Conservation (phyloP, 345 rosid species). For the Gossypium ekmanianum region DNA sequence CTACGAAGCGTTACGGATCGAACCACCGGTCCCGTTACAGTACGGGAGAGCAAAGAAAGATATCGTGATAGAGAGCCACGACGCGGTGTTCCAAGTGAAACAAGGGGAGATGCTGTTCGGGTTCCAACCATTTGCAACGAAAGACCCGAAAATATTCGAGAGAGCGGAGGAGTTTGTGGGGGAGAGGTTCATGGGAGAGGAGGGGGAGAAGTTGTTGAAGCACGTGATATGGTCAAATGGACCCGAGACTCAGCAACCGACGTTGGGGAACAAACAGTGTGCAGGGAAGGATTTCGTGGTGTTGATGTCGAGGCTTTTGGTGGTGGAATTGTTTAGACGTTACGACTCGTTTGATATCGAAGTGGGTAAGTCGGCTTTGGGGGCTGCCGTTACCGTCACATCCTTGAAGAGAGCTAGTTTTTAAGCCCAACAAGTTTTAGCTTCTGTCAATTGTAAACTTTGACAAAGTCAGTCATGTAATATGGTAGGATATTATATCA, state of each 20-base stretch:
- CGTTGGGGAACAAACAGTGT: constrained; percentile 70
- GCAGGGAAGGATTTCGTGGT: constrained; percentile 91
- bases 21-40: constrained; percentile 85
- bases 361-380: constrained; percentile 48
- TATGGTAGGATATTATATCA: background rate
- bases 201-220: constrained; percentile 62
- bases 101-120: constrained; percentile 81
- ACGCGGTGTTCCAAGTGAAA: constrained; percentile 64
- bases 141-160: constrained; percentile 72
- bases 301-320: constrained; percentile 56
- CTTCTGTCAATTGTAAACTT: background rate
- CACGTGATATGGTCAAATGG: constrained; percentile 94
- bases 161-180: constrained; percentile 69
- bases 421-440: background rate
- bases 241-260: constrained; percentile 62
- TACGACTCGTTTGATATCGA: constrained; percentile 78
- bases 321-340: constrained; percentile 73
- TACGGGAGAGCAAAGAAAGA: constrained; percentile 72
- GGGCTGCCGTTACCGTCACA: constrained; percentile 48
- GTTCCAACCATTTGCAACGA: constrained; percentile 88
- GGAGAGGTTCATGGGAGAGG: constrained; percentile 66
- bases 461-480: background rate
- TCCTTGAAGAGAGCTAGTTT: constrained; percentile 66
- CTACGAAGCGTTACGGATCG: constrained; percentile 71
- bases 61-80: constrained; percentile 72